Evolutionary conservation across 768 basidiomycete genomes (phyloP).

Genomic region (Naganishia randhawae): DNA sequence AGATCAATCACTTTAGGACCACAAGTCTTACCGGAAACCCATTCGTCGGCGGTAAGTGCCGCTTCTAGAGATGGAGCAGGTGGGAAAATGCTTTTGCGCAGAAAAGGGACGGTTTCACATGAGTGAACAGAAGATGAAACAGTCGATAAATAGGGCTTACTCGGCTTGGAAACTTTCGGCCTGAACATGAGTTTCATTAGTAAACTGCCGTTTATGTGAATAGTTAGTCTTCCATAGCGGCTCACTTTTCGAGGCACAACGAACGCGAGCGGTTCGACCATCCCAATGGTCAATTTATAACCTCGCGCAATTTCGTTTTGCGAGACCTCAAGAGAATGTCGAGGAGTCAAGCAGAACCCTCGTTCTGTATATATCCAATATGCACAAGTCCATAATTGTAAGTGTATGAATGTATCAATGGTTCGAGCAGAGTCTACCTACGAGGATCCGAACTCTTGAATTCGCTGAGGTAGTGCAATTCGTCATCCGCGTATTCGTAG

Average conservation of each 20-base stretch:
- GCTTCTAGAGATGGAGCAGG: conserved; percentile 79
- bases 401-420: background rate
- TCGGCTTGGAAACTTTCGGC: conserved; percentile 95
- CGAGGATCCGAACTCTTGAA: conserved; percentile 83
- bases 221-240: no score
- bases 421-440: conserved; percentile 27
- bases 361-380: conserved; percentile 55
- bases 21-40: conserved; percentile 75
- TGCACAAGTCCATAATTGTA: background rate
- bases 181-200: conserved; percentile 51
- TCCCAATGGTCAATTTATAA: conserved; percentile 72
- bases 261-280: conserved; percentile 87
- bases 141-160: conserved; percentile 28
- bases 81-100: conserved; percentile 65
- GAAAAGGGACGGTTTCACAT: conserved; percentile 17
- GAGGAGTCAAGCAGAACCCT: conserved; percentile 93
- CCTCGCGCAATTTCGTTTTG: conserved; percentile 95
- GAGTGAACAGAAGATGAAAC: background rate
- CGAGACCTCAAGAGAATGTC: conserved; percentile 77
- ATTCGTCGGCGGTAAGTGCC: conserved; percentile 74
- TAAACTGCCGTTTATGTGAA: no score
- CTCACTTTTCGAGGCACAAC: conserved; percentile 87
- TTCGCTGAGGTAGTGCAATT: conserved; percentile 66
- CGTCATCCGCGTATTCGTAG: conserved; percentile 89
- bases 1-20: conserved; percentile 75